These are phyloP conservation scores for Penicillium daleae DNA, from an alignment of 495 filamentous ascomycete species.

Conservation along the genomic window DNA sequence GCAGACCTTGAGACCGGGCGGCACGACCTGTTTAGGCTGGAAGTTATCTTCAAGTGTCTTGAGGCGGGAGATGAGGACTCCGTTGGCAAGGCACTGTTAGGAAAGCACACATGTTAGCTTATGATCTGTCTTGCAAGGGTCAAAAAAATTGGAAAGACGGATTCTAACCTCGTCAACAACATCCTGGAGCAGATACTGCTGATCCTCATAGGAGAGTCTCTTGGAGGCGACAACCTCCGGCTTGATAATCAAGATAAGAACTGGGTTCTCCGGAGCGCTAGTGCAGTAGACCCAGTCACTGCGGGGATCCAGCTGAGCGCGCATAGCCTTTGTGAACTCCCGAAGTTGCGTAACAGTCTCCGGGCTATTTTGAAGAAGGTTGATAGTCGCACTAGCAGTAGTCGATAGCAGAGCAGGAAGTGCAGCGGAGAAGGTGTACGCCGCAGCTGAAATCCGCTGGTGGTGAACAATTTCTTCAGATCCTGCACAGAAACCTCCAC, in stretches of 20 bases:
- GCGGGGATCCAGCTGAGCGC: conserved; percentile 83
- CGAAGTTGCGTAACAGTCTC: conserved; percentile 75
- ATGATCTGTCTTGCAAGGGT: not conserved
- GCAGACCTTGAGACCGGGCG: conserved; percentile 87
- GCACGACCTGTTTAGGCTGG: conserved; percentile 65
- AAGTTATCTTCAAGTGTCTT: conserved; percentile 72
- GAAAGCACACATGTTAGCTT: conserved; percentile 14
- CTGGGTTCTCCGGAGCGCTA: conserved; percentile 80
- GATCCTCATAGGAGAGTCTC: conserved; percentile 68
- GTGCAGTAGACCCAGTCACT: conserved; percentile 92
- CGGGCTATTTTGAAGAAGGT: conserved; percentile 79
- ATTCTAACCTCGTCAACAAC: conserved; percentile 84
- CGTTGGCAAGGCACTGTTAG: conserved; percentile 71
- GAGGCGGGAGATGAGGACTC: conserved; percentile 82
- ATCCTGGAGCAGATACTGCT: conserved; percentile 86
- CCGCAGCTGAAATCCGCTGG: conserved; percentile 85
- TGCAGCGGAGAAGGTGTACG: conserved; percentile 94
- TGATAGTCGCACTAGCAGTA: conserved; percentile 88
- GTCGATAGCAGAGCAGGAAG: conserved; percentile 91
- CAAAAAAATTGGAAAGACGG: not conserved
- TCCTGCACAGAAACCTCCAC: conserved; percentile 94
- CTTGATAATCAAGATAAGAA: conserved; percentile 85
- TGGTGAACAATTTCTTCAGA: conserved; percentile 89
- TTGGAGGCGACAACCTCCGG: conserved; percentile 75
- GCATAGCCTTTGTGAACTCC: conserved; percentile 80